Evolutionary conservation across 176 grass and related monocot species (phyloP).

Genomic region (Poa annua): DNA sequence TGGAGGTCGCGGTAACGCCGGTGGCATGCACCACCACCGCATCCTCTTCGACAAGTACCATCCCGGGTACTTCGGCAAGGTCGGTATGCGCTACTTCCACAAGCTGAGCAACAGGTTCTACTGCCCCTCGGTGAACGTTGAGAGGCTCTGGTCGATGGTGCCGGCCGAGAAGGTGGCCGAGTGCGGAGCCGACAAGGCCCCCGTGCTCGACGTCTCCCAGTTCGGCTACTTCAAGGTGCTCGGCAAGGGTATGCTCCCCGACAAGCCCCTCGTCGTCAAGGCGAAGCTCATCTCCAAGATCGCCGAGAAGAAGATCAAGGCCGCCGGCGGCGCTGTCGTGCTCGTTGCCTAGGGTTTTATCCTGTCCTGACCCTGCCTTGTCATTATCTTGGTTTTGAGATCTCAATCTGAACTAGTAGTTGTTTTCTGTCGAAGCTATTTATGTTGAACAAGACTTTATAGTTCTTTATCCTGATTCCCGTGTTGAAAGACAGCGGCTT

Average conservation of each 20-base stretch:
- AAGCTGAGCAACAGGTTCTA: slow-evolving; percentile 87
- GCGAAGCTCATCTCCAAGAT: slow-evolving; percentile 93
- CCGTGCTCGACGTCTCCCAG: slow-evolving; percentile 74
- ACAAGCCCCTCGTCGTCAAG: slow-evolving; percentile 81
- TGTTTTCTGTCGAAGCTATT: slow-evolving; percentile 26
- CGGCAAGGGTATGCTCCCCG: slow-evolving; percentile 69
- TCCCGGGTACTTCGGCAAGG: slow-evolving; percentile 89
- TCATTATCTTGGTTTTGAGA: slow-evolving; percentile 44
- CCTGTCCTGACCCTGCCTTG: neutral
- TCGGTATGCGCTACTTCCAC: slow-evolving; percentile 98
- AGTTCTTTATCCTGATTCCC: slow-evolving; percentile 28
- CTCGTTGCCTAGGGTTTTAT: slow-evolving; percentile 68
- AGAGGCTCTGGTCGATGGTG: slow-evolving; percentile 84
- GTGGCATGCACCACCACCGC: slow-evolving; percentile 96
- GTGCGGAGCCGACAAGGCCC: slow-evolving; percentile 57
- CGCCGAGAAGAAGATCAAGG: slow-evolving; percentile 99
- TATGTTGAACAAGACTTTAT: slow-evolving; percentile 46
- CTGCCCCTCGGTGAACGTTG: slow-evolving; percentile 72
- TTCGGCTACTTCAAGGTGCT: slow-evolving; percentile 97
- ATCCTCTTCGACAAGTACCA: slow-evolving; percentile 99
- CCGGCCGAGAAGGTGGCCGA: slow-evolving; percentile 61
- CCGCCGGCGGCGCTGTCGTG: slow-evolving; percentile 75
- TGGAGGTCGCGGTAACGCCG: slow-evolving; percentile 86
- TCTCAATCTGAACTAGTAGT: slow-evolving; percentile 45
- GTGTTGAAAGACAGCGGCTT: neutral